Evolutionary conservation across 2,329 filamentous ascomycete species (phyloP).

Genomic region (Macrophomina tecta): DNA sequence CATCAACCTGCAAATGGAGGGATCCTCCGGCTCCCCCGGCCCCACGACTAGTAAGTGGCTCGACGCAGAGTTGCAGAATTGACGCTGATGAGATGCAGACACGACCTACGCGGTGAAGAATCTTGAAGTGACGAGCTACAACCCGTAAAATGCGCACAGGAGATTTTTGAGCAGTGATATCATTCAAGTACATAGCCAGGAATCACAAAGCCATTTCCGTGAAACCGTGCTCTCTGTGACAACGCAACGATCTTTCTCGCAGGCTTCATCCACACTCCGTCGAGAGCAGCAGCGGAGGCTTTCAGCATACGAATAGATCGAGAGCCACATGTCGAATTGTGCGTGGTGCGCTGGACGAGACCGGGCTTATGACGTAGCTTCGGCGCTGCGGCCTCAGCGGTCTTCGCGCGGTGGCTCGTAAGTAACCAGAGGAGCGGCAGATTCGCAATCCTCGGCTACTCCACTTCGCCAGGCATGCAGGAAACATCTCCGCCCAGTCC

Average conservation of each 20-base stretch:
- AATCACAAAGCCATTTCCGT: not conserved
- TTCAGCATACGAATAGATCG: not conserved
- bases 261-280: not conserved
- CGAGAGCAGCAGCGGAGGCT: not conserved
- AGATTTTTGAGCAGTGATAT: not conserved
- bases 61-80: conserved; percentile 28
- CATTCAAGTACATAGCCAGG: not conserved
- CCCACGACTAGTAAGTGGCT: conserved; percentile 12
- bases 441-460: not conserved
- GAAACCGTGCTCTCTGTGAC: not conserved
- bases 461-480: conserved; percentile 10
- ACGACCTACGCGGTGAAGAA: conserved; percentile 37
- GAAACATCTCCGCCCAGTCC: not conserved
- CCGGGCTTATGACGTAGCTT: not conserved
- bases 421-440: not conserved
- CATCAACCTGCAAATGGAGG: conserved; percentile 44
- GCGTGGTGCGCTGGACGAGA: too few species aligned
- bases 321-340: not conserved
- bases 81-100: conserved; percentile 32
- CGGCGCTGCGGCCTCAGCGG: not conserved
- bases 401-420: not conserved
- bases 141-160: not conserved
- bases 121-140: conserved; percentile 33
- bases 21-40: conserved; percentile 32
- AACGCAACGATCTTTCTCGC: not conserved